Evolutionary conservation across 1,284 basidiomycete genomes (phyloP).

Genomic region (Pyrrhoderma lamaoense): DNA sequence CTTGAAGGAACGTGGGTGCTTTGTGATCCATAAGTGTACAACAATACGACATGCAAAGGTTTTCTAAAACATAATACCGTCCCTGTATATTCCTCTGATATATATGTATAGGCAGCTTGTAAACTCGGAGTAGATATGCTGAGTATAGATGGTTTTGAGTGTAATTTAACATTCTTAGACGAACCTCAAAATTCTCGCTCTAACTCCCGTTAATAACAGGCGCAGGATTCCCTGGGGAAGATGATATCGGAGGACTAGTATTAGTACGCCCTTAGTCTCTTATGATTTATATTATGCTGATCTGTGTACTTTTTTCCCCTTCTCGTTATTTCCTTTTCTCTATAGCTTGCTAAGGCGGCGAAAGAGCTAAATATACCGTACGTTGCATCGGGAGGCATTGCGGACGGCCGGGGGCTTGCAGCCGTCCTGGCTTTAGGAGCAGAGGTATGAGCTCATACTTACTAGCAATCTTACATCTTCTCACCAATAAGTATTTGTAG

Average conservation of each 20-base stretch:
- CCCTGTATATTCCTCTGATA: background rate
- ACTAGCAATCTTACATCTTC: background rate
- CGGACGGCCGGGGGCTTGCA: slow-evolving; percentile 79
- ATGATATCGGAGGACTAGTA: slow-evolving; percentile 86
- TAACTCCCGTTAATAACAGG: slow-evolving; percentile 35
- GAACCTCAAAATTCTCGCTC: too few relatives aligned
- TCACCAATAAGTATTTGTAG: slow-evolving; percentile 28
- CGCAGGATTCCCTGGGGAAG: slow-evolving; percentile 92
- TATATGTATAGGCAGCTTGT: too few relatives aligned
- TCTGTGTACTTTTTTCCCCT: too few relatives aligned
- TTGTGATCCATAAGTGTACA: slow-evolving; percentile 90
- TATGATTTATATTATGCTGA: background rate
- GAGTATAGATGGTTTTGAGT: slow-evolving; percentile 88
- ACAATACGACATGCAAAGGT: slow-evolving; percentile 82
- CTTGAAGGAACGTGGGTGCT: slow-evolving; percentile 70
- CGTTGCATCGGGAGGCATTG: slow-evolving; percentile 85
- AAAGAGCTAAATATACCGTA: slow-evolving; percentile 65
- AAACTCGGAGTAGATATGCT: slow-evolving; percentile 35
- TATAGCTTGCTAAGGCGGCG: too few relatives aligned
- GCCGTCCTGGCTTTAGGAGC: slow-evolving; percentile 81
- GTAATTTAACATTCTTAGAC: slow-evolving; percentile 33
- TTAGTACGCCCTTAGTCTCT: slow-evolving; percentile 28
- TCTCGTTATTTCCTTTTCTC: background rate
- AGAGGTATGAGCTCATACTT: slow-evolving; percentile 39
- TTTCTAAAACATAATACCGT: background rate